Conservation (phyloP, 768 basidiomycete species). For the Tephrocybe rancida region DNA sequence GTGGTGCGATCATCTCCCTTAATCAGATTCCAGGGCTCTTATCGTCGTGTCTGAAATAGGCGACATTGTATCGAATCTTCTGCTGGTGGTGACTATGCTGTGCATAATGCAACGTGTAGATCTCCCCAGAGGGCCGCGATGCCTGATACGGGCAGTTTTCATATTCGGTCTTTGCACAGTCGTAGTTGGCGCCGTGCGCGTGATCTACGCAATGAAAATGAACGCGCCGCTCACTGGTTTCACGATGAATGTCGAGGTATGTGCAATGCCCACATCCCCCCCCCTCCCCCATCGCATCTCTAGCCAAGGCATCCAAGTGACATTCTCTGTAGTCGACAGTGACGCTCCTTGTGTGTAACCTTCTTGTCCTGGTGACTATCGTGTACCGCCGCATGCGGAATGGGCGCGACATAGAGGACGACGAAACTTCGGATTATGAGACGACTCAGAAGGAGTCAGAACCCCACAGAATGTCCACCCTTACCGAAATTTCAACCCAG, state of each 20-base stretch:
- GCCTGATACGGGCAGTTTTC: conserved; percentile 20
- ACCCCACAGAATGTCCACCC: background rate
- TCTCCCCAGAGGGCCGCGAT: conserved; percentile 12
- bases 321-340: conserved; percentile 12
- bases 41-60: conserved; percentile 3
- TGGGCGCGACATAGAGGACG: conserved; percentile 12
- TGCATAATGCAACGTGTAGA: conserved; percentile 10
- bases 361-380: conserved; percentile 19
- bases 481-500: background rate
- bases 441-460: too few relatives aligned
- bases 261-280: too few relatives aligned
- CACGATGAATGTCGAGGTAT: conserved; percentile 21
- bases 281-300: too few relatives aligned
- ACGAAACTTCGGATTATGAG: conserved; percentile 6
- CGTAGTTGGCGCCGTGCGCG: conserved; percentile 14
- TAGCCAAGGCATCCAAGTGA: background rate
- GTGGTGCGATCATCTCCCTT: conserved; percentile 8
- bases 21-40: background rate
- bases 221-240: conserved; percentile 11
- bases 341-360: conserved; percentile 19
- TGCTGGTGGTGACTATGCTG: conserved; percentile 9
- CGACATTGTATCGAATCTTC: conserved; percentile 12
- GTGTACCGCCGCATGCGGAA: conserved; percentile 18
- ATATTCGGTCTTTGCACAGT: conserved; percentile 16
- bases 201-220: conserved; percentile 5